A percentile compares a stretch with the other conserved stretches of the same genome.
Evolutionary conservation across 2,329 filamentous ascomycete genomes (phyloP).

Genomic region (Leptographium flavum): DNA sequence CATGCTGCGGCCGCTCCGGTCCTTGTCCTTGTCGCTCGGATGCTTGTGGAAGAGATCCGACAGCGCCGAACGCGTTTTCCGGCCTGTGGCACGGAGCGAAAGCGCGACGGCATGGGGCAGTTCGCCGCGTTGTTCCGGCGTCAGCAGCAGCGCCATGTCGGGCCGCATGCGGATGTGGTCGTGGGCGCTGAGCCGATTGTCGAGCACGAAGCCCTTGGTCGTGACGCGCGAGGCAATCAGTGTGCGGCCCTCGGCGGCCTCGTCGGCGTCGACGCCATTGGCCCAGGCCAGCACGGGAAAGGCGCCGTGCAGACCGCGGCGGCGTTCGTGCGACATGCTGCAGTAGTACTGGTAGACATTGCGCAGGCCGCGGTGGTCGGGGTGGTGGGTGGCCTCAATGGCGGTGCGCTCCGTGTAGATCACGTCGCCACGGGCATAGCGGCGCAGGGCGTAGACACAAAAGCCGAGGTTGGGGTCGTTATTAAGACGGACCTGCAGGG

Average conservation of each 20-base stretch:
- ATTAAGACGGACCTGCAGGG: slow-evolving; percentile 9
- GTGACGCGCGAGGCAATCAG: slow-evolving; percentile 6
- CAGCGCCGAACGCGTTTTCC: not conserved
- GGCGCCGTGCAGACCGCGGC: slow-evolving; percentile 9
- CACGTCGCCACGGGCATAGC: slow-evolving; percentile 12
- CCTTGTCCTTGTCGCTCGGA: not conserved
- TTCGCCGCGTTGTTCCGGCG: too few relatives aligned
- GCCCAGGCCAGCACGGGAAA: slow-evolving; percentile 11
- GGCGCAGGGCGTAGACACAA: slow-evolving; percentile 17
- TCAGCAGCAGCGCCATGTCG: slow-evolving; percentile 2
- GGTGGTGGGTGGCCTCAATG: slow-evolving; percentile 12
- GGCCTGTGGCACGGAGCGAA: not conserved
- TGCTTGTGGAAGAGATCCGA: not conserved
- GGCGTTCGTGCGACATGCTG: not conserved
- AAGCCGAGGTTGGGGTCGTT: slow-evolving; percentile 13
- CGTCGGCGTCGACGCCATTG: slow-evolving; percentile 8
- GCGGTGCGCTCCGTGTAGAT: slow-evolving; percentile 15
- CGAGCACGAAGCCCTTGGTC: not conserved
- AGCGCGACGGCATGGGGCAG: not conserved
- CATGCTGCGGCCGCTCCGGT: not conserved
- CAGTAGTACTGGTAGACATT: slow-evolving; percentile 8
- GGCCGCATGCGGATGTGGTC: slow-evolving; percentile 12
- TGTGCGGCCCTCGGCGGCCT: slow-evolving; percentile 6
- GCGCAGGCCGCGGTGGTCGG: slow-evolving; percentile 6
- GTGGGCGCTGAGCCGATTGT: slow-evolving; percentile 6